These are phyloP conservation scores for Cetradonia linearis DNA, from an alignment of 495 filamentous ascomycete species.

Conservation along the genomic window DNA sequence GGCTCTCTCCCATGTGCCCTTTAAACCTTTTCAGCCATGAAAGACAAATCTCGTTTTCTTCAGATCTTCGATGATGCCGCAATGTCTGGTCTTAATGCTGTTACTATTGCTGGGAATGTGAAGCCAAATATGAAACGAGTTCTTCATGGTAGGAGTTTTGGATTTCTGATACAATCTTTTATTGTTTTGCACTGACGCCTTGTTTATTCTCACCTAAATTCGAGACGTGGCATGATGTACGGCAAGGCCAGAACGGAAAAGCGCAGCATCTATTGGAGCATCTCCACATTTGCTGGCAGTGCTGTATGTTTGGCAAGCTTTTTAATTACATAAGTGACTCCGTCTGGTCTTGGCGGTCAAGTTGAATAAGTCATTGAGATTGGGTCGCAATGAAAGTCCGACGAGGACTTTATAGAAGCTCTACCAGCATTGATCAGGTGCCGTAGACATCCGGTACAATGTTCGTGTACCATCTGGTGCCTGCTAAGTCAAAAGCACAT, in stretches of 20 bases:
- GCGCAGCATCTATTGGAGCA: not conserved
- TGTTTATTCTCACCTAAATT: too few species aligned
- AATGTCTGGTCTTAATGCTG: not conserved
- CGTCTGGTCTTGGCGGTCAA: not conserved
- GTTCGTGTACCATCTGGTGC: not conserved
- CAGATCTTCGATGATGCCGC: not conserved
- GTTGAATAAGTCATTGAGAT: not conserved
- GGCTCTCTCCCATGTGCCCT: not conserved
- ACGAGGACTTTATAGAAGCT: not conserved
- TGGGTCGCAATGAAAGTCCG: not conserved
- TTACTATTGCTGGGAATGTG: not conserved
- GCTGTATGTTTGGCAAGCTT: not conserved
- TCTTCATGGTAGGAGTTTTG: not conserved
- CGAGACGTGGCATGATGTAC: not conserved
- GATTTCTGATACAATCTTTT: not conserved
- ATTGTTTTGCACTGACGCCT: not conserved
- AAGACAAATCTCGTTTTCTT: too few species aligned
- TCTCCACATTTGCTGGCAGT: conserved; percentile 10
- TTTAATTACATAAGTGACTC: not conserved
- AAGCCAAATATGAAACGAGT: not conserved
- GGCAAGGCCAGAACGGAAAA: not conserved
- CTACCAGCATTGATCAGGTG: not conserved
- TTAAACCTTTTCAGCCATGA: too few species aligned
- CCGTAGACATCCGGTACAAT: conserved; percentile 1
- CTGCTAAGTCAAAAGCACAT: not conserved